A percentile compares a stretch with the other conserved stretches of the same genome.
Conservation (phyloP, 768 basidiomycete species). For the Lactarius psammicola region DNA sequence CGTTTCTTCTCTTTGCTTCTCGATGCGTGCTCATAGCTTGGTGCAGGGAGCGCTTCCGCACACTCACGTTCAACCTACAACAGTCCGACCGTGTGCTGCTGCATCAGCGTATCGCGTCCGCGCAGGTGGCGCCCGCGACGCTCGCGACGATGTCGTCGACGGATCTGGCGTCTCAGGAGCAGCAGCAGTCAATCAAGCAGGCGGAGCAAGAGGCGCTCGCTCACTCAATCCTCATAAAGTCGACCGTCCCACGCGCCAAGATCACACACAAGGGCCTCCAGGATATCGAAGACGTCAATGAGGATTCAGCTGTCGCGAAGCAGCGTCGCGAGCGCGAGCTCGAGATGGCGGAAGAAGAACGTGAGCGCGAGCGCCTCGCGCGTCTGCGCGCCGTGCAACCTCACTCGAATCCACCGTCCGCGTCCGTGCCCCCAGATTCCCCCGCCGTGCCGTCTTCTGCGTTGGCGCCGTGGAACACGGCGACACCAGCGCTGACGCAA, state of each 20-base stretch:
- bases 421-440: conserved; percentile 71
- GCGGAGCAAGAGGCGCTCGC: conserved; percentile 81
- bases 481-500: conserved; percentile 55
- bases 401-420: conserved; percentile 33
- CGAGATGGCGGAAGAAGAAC: conserved; percentile 60
- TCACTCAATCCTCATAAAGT: conserved; percentile 79
- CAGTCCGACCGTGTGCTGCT: conserved; percentile 76
- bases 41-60: conserved; percentile 83
- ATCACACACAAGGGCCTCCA: conserved; percentile 92
- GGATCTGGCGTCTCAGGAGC: conserved; percentile 86
- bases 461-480: conserved; percentile 54
- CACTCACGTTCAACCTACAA: conserved; percentile 84
- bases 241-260: conserved; percentile 65
- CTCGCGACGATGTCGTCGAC: conserved; percentile 85
- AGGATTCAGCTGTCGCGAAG: conserved; percentile 33
- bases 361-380: conserved; percentile 67
- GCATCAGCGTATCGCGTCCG: conserved; percentile 73
- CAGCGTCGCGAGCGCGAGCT: conserved; percentile 46
- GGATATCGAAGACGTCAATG: conserved; percentile 80
- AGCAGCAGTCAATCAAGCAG: conserved; percentile 75
- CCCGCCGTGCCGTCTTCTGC: conserved; percentile 44
- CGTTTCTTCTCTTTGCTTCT: conserved; percentile 18
- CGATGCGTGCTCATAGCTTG: neutral
- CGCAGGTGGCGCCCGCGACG: conserved; percentile 62
- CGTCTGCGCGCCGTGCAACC: conserved; percentile 45